Evolutionary conservation across 179 eudicot genomes (phyloP), one percentile per base, ranked within the genome.

Genomic region (Silene vulgaris): DNA sequence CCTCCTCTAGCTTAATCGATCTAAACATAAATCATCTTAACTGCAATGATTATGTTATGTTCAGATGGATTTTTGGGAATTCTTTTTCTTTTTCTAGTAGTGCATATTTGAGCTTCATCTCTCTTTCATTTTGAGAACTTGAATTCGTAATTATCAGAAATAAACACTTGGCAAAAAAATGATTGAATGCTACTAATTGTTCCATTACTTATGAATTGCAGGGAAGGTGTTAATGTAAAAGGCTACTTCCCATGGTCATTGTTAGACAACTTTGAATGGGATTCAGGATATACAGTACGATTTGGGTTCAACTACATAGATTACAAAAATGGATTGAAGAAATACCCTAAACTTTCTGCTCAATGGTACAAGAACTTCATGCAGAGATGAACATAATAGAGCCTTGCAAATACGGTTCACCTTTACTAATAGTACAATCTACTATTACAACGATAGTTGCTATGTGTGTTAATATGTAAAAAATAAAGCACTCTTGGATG

Each of bases 201-300:
- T 59, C 1, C 2, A 11, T 69, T 14, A 5, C 13, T 12, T 57
- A 5, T 1, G 59, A 52, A 52, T 13, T 52, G 59, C 5, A 48
- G 12, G 50, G 50, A 66, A 66, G 23, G 23, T 32, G 83, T 81
- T 13, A 77, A 68, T 50, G 14, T 82, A 73, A 82, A 16, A 76
- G 84, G 84, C 35, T 82, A 81, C 79, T 79, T 79, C 68, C 79
- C 79, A 3, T 79, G 87, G 85, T 84, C 87, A 52, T 79, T 78
- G 69, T 60, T 77, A 57, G 87, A 84, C 78, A 82, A 82, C 76
- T 84, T 84, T 43, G 87, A 84, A 67, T 84, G 87, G 87, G 20
- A 13, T 45, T 8, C 76, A 23, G 87, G 85, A 57, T 84, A 74
- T 64, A 84, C 75, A 11, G 63, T 52, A 29, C 78, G 87, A 20